Conservation (phyloP, 768 basidiomycete species). For the Tricholoma terreum region DNA sequence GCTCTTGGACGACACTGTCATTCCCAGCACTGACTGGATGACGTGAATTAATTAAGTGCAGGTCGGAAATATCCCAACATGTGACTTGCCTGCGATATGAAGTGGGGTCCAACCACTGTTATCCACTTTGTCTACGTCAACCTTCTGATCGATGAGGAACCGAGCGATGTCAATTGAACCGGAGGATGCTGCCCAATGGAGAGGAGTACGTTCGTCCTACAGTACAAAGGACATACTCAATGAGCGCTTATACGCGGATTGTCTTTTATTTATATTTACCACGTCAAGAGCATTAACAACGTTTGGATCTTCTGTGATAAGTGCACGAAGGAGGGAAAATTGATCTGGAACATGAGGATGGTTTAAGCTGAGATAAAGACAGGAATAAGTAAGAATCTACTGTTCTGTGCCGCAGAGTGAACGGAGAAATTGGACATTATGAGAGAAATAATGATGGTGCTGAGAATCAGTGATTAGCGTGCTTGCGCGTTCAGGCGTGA, state of each 20-base stretch:
- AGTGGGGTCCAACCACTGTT: slow-evolving; percentile 73
- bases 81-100: slow-evolving; percentile 65
- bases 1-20: slow-evolving; percentile 68
- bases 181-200: slow-evolving; percentile 85
- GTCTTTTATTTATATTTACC: slow-evolving; percentile 35
- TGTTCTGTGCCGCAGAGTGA: slow-evolving; percentile 69
- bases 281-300: slow-evolving; percentile 60
- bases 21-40: slow-evolving; percentile 76
- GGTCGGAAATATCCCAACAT: neutral
- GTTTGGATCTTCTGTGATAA: slow-evolving; percentile 60
- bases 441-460: neutral
- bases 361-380: neutral
- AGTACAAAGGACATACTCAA: neutral
- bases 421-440: slow-evolving; percentile 37
- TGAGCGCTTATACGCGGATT: neutral
- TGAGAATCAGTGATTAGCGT: neutral
- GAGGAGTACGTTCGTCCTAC: slow-evolving; percentile 74
- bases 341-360: slow-evolving; percentile 54
- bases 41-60: slow-evolving; percentile 14
- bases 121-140: slow-evolving; percentile 66
- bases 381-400: slow-evolving; percentile 31
- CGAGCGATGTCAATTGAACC: slow-evolving; percentile 65
- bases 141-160: slow-evolving; percentile 68
- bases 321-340: slow-evolving; percentile 61
- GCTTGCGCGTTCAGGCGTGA: neutral